Evolutionary conservation across 1,284 basidiomycete species (phyloP), one percentile per base, ranked within the genome.

Genomic region (Leccinum ambiguum): DNA sequence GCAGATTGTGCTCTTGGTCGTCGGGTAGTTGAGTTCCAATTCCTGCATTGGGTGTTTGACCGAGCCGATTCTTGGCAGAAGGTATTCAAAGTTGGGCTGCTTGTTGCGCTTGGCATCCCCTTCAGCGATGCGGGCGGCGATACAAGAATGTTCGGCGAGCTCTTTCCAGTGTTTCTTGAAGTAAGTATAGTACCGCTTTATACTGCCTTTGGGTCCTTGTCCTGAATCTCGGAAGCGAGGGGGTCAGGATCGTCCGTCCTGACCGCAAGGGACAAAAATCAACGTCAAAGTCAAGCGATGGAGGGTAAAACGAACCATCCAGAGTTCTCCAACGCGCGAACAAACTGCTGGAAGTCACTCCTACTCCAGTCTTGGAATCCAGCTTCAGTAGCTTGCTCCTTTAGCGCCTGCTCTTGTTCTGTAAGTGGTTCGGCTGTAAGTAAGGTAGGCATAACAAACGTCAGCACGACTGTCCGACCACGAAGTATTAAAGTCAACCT

Each of bases 1-100:
- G 77, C 97, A 99, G 7, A 94, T 90, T 74, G 98, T 98, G 65
- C 95, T 94, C 77, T 97, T 96, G 69, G 97, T 96, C 65, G 94
- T 94, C 1, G 93, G 94, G 73, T 97, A 97, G 75, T 92, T 91
- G 63, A 98, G 87, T 77, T 96, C 93, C 63, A 98, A 88, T 76
- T 97, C 94, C 76, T 97, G 96, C 89, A 97, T 93, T 0, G 96
- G 96, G 77, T 91, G 93, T 45, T 84, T 83, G 69, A 94, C 91
- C 4, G 90, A 90, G 39, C 82, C 81, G 72, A 98, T 97, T 97
- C 73, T 88, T 86, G 58, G 84, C 77, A 50, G 84, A 9, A 94
- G 84, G 30, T 83, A 81, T 74, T 95, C 93, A 30, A 96, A 85
- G 67, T 93, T 92, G 64, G 91, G 88, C 53, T 95, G 92, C 75